Base-by-base conservation (phyloP, 1,139 yeast species). In the Meyerozyma carpophila region DNA sequence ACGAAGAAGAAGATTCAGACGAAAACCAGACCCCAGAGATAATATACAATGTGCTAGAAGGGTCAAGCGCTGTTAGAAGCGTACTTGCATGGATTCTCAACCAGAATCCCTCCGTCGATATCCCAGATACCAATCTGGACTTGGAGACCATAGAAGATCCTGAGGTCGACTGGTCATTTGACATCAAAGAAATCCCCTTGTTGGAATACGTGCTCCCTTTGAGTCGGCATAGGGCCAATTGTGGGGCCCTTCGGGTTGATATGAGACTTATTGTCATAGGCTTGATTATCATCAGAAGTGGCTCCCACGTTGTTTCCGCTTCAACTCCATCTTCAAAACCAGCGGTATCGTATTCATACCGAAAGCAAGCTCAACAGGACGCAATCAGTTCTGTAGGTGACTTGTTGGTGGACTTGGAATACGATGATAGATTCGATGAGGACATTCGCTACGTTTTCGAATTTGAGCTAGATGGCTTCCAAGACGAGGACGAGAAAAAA, bases 371-470 rank as follows among this genome's bases (percentile, higher is more conserved):
- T 9, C 67, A 76, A 3, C 58, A 73, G 61, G 49, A 72, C 11
- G 73, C 75, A 0, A 50, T 70, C n/a, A 79, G 78, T 0, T 54
- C 63, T 46, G 69, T 80, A 10, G 77, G 81, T 1, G 81, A 78
- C 43, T 62, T 82, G 10, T 57, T 81, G 44, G 66, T 75, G 16
- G 82, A 79, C 53, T 60, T 82, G 45, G 84, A 79, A 46, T 79
- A 81, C 36, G 81, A 79, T 45, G 93, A 85, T 58, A 65, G 79
- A 43, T 82, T 78, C 50, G 94, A 85, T 56, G 90, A 83, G 50
- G 93, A 85, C 59, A 76, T 84, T 18, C 68, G 76, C 45, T 85
- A 84, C 55, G 81, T 85, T 63, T 84, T 84, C 58, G 89, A 82
- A 44, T 72, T 73, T 53, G 88, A 82, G 50, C 72, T 65, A 21